Evolutionary conservation across 164 flowering plant species (phyloP), one percentile per base, ranked within the genome.

Genomic region (Umbellularia californica): DNA sequence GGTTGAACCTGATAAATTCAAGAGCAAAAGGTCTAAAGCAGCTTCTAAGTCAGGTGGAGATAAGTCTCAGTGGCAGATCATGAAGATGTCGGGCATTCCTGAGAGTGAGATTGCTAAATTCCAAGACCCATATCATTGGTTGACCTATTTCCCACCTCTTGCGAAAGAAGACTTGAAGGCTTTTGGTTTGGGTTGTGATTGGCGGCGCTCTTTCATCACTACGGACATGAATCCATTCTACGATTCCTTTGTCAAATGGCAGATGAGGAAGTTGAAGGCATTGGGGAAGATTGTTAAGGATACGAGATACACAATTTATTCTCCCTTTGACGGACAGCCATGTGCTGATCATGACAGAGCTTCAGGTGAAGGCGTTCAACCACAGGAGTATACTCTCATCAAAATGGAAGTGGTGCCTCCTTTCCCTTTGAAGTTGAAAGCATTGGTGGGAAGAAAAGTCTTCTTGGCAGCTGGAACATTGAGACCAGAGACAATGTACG

Each of bases 321-420:
- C 98, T 50, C 97, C 94, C 9, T 78, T 88, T 33, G 98, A 92
- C 85, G 96, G 92, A 25, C 98, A 92, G 74, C 98, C 97, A 15
- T 94, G 98, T 83, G 97, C 97, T 19, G 98, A 92, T 76, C 98
- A 94, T 80, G 98, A 94, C 69, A 84, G 98, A 77, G 96, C 97
- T 19, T 83, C 84, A 14, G 98, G 98, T 35, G 97, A 94, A 87
- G 97, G 98, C 28, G 97, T 92, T 70, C 92, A 80, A 76, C 96
- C 98, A 12, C 97, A 91, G 71, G 97, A 94, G 2, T 94, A 94
- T 77, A 94, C 94, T 20, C 76, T 94, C 47, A 92, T 94, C 30
- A 94, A 94, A 78, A 91, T 94, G 98, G 96, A 92, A 77, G 90
- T 92, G 24, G 68, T 92, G 50, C 75, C 87, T 50, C 98, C 98